Percentiles rank a stretch among this genome's conserved stretches.
phyloP scores from a whole-genome alignment of 2,329 filamentous ascomycete genomes.

The Hypoxylon sp. region DNA sequence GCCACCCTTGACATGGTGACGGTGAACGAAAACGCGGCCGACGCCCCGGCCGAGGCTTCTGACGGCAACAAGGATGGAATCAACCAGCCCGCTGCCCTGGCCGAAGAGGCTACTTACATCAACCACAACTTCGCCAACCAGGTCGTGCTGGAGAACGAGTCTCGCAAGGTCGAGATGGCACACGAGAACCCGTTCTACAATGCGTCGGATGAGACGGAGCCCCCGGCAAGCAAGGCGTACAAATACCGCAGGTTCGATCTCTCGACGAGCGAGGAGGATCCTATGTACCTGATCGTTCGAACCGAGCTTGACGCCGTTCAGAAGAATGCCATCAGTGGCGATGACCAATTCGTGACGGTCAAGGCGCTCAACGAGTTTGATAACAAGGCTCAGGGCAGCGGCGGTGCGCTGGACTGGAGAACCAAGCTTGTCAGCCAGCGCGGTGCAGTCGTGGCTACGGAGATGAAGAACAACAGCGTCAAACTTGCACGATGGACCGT shows the following conservation, averaged over 20 bases:
- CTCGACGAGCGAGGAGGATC: slow-evolving; percentile 92
- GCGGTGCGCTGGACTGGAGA: slow-evolving; percentile 95
- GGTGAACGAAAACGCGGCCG: slow-evolving; percentile 97
- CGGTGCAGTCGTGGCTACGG: slow-evolving; percentile 95
- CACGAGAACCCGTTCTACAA: slow-evolving; percentile 99
- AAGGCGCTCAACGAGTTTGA: slow-evolving; percentile 99
- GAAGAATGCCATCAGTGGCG: slow-evolving; percentile 91
- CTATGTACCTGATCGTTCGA: slow-evolving; percentile 89
- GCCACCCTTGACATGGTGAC: slow-evolving; percentile 96
- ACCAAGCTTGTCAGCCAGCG: slow-evolving; percentile 93
- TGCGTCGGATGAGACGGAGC: slow-evolving; percentile 88
- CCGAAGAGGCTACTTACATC: slow-evolving; percentile 98
- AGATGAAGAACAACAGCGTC: slow-evolving; percentile 99
- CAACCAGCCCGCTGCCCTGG: slow-evolving; percentile 92
- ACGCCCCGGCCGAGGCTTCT: slow-evolving; percentile 88
- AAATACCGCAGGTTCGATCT: slow-evolving; percentile 98
- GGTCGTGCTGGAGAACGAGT: slow-evolving; percentile 84
- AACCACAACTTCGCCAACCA: slow-evolving; percentile 99
- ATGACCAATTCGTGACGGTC: slow-evolving; percentile 90
- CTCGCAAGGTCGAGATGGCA: slow-evolving; percentile 80
- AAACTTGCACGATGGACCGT: slow-evolving; percentile 98
- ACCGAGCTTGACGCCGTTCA: slow-evolving; percentile 95
- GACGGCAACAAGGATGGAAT: slow-evolving; percentile 93
- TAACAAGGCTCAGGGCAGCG: slow-evolving; percentile 94
- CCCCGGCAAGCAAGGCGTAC: slow-evolving; percentile 95